Evolutionary conservation across 345 rosid species (phyloP).

Genomic region (Rhodamnia rubescens): DNA sequence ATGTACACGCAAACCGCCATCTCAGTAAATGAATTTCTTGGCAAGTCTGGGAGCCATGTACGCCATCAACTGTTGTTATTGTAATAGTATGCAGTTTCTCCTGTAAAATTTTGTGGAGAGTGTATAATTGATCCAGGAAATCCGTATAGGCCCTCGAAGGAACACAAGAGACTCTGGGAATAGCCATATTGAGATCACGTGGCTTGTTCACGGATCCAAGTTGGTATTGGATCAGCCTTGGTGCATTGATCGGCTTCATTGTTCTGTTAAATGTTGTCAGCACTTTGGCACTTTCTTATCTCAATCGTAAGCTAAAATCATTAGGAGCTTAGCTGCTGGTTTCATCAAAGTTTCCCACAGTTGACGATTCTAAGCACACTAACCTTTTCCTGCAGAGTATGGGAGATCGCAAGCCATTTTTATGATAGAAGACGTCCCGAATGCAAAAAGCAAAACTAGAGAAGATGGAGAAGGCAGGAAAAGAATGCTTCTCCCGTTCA

Average conservation of each 20-base stretch:
- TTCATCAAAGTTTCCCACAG: neutral
- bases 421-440: slow-evolving; percentile 5
- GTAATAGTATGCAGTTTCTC: neutral
- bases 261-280: slow-evolving; percentile 24
- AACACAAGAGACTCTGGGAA: slow-evolving; percentile 26
- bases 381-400: slow-evolving; percentile 14
- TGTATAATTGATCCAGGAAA: neutral
- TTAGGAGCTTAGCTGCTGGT: neutral
- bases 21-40: slow-evolving; percentile 40
- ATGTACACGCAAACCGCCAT: slow-evolving; percentile 50
- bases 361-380: neutral
- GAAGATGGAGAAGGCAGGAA: neutral
- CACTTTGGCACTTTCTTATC: slow-evolving; percentile 34
- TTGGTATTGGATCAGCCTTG: slow-evolving; percentile 62
- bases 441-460: neutral
- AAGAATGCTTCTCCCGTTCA: slow-evolving; percentile 16
- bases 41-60: slow-evolving; percentile 47
- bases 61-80: neutral
- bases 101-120: neutral
- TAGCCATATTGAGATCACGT: slow-evolving; percentile 25
- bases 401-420: slow-evolving; percentile 19
- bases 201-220: slow-evolving; percentile 27
- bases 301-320: slow-evolving; percentile 25
- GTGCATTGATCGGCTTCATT: slow-evolving; percentile 21
- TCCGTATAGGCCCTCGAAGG: neutral